Evolutionary conservation across 257 asterid genomes (phyloP).

Genomic region (Penstemon eatonii): DNA sequence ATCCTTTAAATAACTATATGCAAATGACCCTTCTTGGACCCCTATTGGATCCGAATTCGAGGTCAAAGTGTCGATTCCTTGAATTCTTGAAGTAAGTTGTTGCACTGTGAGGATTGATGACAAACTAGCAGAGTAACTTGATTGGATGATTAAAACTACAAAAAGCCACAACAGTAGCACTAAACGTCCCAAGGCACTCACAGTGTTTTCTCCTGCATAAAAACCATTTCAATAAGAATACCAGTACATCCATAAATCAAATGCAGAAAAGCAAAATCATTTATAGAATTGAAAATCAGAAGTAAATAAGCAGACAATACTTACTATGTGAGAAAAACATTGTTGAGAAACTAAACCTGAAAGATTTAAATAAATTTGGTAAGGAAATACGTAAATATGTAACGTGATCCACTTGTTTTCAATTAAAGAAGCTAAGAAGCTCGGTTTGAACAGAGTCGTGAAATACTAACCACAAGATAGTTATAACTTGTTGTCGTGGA

Average conservation of each 20-base stretch:
- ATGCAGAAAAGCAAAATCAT: no score
- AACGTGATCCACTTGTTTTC: no score
- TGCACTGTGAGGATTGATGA: constrained; percentile 94
- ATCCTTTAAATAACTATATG: constrained; percentile 59
- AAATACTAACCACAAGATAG: constrained; percentile 70
- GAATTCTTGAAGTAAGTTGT: constrained; percentile 69
- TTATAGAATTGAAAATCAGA: no score
- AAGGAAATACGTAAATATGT: not conserved
- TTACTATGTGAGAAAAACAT: constrained; percentile 96
- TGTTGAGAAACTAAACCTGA: constrained; percentile 98
- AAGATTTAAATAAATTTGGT: constrained; percentile 27
- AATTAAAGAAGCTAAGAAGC: no score
- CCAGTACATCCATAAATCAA: no score
- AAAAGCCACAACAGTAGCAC: constrained; percentile 89
- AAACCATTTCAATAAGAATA: not conserved
- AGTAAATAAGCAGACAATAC: constrained; percentile 25
- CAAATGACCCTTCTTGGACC: constrained; percentile 86
- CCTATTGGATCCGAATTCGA: constrained; percentile 79
- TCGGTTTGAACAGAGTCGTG: not conserved
- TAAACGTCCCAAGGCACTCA: constrained; percentile 83
- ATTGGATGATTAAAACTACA: constrained; percentile 87
- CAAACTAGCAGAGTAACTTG: constrained; percentile 98
- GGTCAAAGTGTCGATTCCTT: constrained; percentile 75
- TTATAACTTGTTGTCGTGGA: constrained; percentile 74
- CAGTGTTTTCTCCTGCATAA: constrained; percentile 83